These are phyloP conservation scores for Epithemia pelagica DNA, from an alignment of 108 stramenopile genomes.

Conservation along the genomic window DNA sequence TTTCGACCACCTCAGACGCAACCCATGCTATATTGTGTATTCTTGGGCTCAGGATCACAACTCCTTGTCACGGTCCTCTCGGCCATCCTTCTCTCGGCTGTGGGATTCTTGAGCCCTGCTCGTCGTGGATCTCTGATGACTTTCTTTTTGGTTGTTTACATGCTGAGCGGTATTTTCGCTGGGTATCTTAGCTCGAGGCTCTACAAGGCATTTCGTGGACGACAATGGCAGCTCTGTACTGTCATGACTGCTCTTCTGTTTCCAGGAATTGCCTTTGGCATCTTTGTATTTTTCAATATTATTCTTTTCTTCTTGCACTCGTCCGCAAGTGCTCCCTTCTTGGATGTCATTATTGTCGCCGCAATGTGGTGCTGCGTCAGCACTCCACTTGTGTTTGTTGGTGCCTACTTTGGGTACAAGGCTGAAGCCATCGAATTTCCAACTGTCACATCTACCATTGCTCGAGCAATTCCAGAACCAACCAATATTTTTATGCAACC, in stretches of 20 bases:
- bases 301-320: slow-evolving; percentile 83
- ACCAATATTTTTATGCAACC: slow-evolving; percentile 74
- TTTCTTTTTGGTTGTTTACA: slow-evolving; percentile 83
- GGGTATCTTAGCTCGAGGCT: slow-evolving; percentile 85
- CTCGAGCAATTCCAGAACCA: slow-evolving; percentile 88
- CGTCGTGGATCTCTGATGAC: slow-evolving; percentile 92
- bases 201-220: slow-evolving; percentile 94
- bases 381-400: slow-evolving; percentile 96
- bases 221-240: slow-evolving; percentile 93
- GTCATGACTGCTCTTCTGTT: slow-evolving; percentile 81
- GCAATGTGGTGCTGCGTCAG: slow-evolving; percentile 98
- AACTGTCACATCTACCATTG: slow-evolving; percentile 86
- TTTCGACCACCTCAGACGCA: slow-evolving; percentile 91
- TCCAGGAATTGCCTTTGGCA: slow-evolving; percentile 80
- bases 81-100: slow-evolving; percentile 77
- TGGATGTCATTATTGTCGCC: slow-evolving; percentile 88
- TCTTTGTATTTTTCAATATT: slow-evolving; percentile 88
- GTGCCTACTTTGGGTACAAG: slow-evolving; percentile 99
- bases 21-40: slow-evolving; percentile 96
- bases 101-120: slow-evolving; percentile 93
- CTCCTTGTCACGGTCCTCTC: slow-evolving; percentile 53
- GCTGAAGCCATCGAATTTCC: slow-evolving; percentile 74
- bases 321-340: slow-evolving; percentile 90
- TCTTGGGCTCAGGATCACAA: slow-evolving; percentile 92
- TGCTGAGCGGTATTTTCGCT: slow-evolving; percentile 82